Base-by-base conservation (phyloP, 2,329 filamentous ascomycete genomes). In the Fusarium sp. region DNA sequence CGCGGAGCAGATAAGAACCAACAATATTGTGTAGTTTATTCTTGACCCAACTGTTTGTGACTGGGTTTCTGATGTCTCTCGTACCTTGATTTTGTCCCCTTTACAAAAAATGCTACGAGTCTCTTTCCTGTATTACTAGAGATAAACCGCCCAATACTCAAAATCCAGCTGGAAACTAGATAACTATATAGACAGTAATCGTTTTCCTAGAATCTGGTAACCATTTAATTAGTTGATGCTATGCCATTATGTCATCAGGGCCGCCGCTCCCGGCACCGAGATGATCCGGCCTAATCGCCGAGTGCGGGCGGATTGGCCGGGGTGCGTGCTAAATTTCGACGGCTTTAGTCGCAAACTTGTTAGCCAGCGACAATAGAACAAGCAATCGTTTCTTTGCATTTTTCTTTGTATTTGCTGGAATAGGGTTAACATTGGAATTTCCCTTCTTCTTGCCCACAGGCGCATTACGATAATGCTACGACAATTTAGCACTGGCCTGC, bases 401-500 rank as follows among this genome's bases (percentile, higher is more conserved):
- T 47, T 46, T 53, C 12, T 56, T 65, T 47, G 47, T 34, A 59
- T 40, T 66, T 68, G 56, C 57, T 63, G 52, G 58, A 62, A 46
- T 56, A 60, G 57, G 30, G 30, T 47, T 36, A 26, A 50, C 40
- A 50, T 47, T 51, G 49, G 17, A 43, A 10, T 39, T 53, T 57
- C 12, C 38, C 34, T 24, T 34, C 46, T 47, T 61, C 34, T 34
- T 49, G 26, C 44, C 36, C 68, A 54, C 51, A 66, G 36, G 57
- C 23, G 56, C 56, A 51, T 62, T 14, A 21, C 14, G 17, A 50
- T 17, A 55, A 80, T 80, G 78, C 70, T 80, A 69, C 77, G 78
- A 72, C 74, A 77, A 65, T 70, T 79, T 58, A 73, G 74, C 56
- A 54, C 78, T 52, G 70, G 76, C 63, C 56, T 79, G 54, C 74